These are phyloP conservation scores for Fusarium nodosum DNA, from an alignment of 2,329 filamentous ascomycete species.

Conservation along the genomic window DNA sequence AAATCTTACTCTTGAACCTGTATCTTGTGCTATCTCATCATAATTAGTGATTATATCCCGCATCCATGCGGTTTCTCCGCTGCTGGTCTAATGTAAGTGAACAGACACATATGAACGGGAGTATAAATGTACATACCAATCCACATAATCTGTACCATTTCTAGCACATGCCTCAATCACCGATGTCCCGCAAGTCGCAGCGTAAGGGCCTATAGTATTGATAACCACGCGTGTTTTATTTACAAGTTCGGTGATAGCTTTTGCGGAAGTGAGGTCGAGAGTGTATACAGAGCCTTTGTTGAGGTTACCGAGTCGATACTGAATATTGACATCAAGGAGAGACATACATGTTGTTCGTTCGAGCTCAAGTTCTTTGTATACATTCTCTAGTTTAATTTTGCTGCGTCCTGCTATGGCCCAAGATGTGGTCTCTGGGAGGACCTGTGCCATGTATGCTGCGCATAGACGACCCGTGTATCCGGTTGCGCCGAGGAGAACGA, in stretches of 20 bases:
- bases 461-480: conserved; percentile 86
- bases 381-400: conserved; percentile 74
- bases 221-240: conserved; percentile 3
- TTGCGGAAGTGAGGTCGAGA: conserved; percentile 19
- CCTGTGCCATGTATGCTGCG: conserved; percentile 77
- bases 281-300: conserved; percentile 6
- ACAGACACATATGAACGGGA: no score
- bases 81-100: conserved; percentile 29
- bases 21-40: conserved; percentile 22
- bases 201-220: conserved; percentile 38
- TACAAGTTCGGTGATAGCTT: conserved; percentile 10
- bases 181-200: conserved; percentile 29
- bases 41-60: conserved; percentile 25
- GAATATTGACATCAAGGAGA: not conserved
- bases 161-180: conserved; percentile 41
- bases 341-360: conserved; percentile 17
- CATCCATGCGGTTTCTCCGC: conserved; percentile 41
- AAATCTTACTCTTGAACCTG: conserved; percentile 25
- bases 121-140: conserved; percentile 28
- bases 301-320: not conserved
- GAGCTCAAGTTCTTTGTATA: conserved; percentile 61
- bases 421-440: conserved; percentile 78
- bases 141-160: conserved; percentile 43
- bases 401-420: conserved; percentile 89
- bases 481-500: conserved; percentile 68